Evolutionary conservation across 2,329 filamentous ascomycete species (phyloP).

Genomic region (Raffaelea arxii): DNA sequence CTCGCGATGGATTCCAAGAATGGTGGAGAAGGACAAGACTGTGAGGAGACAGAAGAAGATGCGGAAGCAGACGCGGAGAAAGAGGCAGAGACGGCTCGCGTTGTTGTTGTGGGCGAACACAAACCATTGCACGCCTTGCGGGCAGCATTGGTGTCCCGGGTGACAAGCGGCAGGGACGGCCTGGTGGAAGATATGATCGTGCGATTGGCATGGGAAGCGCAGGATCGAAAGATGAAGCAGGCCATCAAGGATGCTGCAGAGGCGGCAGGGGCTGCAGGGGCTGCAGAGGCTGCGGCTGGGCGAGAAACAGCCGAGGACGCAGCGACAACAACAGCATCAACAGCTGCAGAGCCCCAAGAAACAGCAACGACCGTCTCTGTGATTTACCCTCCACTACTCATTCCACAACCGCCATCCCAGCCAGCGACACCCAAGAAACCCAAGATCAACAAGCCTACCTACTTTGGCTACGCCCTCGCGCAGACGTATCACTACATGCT

Average conservation of each 20-base stretch:
- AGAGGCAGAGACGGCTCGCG: neutral
- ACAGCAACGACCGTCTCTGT: neutral
- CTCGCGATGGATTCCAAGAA: neutral
- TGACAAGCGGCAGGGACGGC: neutral
- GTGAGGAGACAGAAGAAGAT: neutral
- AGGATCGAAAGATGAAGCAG: constrained; percentile 1
- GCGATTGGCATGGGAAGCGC: constrained; percentile 6
- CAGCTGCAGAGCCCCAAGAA: neutral
- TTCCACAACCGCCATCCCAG: neutral
- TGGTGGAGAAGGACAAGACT: neutral
- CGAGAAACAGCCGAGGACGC: too few species aligned
- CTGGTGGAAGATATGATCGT: constrained; percentile 4
- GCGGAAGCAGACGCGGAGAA: neutral
- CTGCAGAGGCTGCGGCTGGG: neutral
- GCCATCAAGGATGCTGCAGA: neutral
- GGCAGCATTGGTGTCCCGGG: constrained; percentile 1
- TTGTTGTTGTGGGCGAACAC: constrained; percentile 6
- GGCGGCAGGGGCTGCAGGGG: neutral
- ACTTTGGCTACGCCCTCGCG: constrained; percentile 5
- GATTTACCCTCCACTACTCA: neutral
- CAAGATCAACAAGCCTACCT: constrained; percentile 3
- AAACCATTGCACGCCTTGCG: constrained; percentile 6
- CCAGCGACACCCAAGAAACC: neutral
- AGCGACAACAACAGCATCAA: neutral
- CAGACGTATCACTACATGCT: constrained; percentile 8